A percentile compares a stretch with the other conserved stretches of the same genome.
Evolutionary conservation across 139 green algal species (phyloP).

Genomic region (Chlorella sorokiniana): DNA sequence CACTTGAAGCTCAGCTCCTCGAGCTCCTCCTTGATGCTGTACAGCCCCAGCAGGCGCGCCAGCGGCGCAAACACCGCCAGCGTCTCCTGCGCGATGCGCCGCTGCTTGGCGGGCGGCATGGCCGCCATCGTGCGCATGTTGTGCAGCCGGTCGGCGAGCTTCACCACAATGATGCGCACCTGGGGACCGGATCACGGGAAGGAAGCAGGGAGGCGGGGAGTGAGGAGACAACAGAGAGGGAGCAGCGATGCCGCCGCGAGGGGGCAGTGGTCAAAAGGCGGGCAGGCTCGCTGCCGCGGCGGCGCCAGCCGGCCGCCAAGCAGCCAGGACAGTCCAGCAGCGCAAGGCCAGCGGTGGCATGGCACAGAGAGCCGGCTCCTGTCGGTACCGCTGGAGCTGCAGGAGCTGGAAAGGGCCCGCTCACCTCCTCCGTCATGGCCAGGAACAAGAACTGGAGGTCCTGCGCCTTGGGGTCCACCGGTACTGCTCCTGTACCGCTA

Average conservation of each 20-base stretch:
- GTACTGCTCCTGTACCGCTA: not conserved
- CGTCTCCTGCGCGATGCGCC: slow-evolving; percentile 79
- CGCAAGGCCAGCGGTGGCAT: no score
- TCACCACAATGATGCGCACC: slow-evolving; percentile 90
- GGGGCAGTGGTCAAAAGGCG: not conserved
- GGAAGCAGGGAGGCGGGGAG: not conserved
- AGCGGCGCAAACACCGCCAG: slow-evolving; percentile 85
- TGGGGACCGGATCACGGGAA: not conserved
- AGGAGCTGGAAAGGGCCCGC: not conserved
- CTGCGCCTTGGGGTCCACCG: slow-evolving; percentile 46
- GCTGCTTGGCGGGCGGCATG: slow-evolving; percentile 85
- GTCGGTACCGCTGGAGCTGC: not conserved
- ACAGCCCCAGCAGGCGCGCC: slow-evolving; percentile 84
- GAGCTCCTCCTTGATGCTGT: slow-evolving; percentile 88
- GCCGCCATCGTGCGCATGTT: slow-evolving; percentile 93
- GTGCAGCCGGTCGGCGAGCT: slow-evolving; percentile 92
- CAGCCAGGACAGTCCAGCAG: no score
- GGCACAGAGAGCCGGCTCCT: not conserved
- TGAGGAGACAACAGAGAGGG: not conserved
- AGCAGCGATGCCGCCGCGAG: not conserved
- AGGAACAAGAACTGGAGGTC: slow-evolving; percentile 91
- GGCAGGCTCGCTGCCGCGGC: no score
- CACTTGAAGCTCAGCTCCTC: slow-evolving; percentile 84
- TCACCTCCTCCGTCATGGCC: slow-evolving; percentile 89
- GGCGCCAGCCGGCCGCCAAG: no score